Evolutionary conservation across 805 yeast genomes (phyloP).

Genomic region (Wickerhamomyces alni): DNA sequence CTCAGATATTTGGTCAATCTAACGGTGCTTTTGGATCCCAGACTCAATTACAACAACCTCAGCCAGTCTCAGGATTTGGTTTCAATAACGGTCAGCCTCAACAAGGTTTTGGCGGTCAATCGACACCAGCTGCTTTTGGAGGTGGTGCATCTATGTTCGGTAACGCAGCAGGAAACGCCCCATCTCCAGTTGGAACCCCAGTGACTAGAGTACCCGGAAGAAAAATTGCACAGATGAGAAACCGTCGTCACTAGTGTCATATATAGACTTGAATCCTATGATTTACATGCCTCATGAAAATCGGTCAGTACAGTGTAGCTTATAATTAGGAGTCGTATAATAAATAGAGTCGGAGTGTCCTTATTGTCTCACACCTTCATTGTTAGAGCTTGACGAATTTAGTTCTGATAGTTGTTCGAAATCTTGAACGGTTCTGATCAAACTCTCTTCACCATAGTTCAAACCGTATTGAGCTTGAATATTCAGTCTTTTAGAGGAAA

Average conservation of each 20-base stretch:
- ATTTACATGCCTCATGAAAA: too few species aligned
- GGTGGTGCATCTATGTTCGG: conserved; percentile 1
- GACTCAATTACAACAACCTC: neutral
- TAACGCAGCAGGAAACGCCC: conserved; percentile 7
- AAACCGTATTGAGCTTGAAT: conserved; percentile 43
- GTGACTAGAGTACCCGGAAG: conserved; percentile 16
- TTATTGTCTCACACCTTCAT: neutral
- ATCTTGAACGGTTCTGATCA: conserved; percentile 52
- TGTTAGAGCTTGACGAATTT: neutral
- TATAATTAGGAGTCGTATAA: too few species aligned
- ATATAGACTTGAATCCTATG: too few species aligned
- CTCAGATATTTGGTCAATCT: conserved; percentile 8
- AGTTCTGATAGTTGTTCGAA: conserved; percentile 7
- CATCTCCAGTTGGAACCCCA: conserved; percentile 13
- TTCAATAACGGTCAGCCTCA: neutral
- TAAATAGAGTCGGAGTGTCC: too few species aligned
- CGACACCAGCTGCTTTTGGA: conserved; percentile 4
- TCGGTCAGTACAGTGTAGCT: too few species aligned
- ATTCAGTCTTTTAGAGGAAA: conserved; percentile 44
- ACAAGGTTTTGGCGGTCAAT: conserved; percentile 4
- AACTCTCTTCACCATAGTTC: conserved; percentile 62
- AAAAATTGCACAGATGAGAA: conserved; percentile 22
- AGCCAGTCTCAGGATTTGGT: neutral
- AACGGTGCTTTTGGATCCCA: conserved; percentile 1
- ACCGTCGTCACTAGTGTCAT: conserved; percentile 23